These are phyloP conservation scores for Diaporthe citriasiana DNA, from an alignment of 2,329 filamentous ascomycete genomes.

Conservation along the genomic window DNA sequence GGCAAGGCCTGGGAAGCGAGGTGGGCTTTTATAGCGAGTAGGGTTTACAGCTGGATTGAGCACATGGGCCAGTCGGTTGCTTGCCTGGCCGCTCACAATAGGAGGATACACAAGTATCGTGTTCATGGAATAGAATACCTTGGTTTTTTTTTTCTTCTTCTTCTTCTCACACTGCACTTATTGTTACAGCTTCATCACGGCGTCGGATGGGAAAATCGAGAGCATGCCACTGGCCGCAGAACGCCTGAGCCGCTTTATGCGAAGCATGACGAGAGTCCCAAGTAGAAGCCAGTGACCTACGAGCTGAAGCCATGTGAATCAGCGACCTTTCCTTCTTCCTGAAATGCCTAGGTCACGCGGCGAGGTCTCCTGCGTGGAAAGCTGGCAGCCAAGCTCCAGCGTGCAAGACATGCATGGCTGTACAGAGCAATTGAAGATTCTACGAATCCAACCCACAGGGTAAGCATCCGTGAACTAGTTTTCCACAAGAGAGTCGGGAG, in stretches of 20 bases:
- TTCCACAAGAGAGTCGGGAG: no score
- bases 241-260: background rate
- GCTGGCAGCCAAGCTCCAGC: background rate
- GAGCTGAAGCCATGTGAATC: background rate
- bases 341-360: background rate
- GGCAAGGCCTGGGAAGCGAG: background rate
- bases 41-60: background rate
- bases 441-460: background rate
- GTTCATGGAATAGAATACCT: slow-evolving; percentile 23
- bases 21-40: background rate
- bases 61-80: background rate
- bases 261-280: background rate
- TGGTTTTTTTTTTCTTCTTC: background rate
- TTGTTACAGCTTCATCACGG: background rate
- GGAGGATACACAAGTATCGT: slow-evolving; percentile 15
- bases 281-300: background rate
- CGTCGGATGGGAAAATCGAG: background rate
- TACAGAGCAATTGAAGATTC: no score
- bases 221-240: background rate
- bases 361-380: background rate
- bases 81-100: slow-evolving; percentile 4
- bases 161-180: background rate
- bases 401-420: background rate
- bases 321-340: background rate
- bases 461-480: background rate